phyloP scores from a whole-genome alignment of 192 early-diverging fungal genomes.

The Coemansia sp. region DNA sequence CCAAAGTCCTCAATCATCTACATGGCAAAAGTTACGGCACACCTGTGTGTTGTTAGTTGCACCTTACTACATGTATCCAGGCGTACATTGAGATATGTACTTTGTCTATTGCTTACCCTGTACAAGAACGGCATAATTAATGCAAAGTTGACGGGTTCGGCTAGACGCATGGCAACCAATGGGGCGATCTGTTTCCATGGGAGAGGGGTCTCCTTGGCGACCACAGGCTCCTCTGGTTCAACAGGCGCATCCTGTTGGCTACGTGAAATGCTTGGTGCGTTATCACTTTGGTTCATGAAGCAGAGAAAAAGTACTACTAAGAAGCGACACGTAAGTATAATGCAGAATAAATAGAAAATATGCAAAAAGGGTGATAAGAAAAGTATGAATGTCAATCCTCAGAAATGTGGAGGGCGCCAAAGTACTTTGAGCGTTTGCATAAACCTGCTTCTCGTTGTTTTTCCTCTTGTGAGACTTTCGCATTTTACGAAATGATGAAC shows the following conservation, averaged over 20 bases:
- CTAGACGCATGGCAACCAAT: conserved; percentile 44
- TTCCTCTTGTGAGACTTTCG: too few species aligned
- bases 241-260: neutral
- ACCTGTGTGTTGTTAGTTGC: neutral
- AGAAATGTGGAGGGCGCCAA: too few species aligned
- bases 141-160: conserved; percentile 77
- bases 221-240: neutral
- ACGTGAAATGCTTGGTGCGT: neutral
- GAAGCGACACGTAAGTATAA: neutral
- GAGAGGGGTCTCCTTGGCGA: conserved; percentile 45
- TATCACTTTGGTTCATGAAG: neutral
- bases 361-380: neutral
- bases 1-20: conserved; percentile 38
- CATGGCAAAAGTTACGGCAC: neutral
- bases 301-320: neutral
- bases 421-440: too few species aligned
- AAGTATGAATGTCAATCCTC: too few species aligned
- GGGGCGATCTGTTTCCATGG: conserved; percentile 42
- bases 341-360: neutral
- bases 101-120: conserved; percentile 5
- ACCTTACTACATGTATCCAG: neutral
- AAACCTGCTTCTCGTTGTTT: too few species aligned
- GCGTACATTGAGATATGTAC: neutral
- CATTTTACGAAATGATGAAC: too few species aligned
- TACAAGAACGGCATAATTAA: conserved; percentile 65